Evolutionary conservation across 1,284 basidiomycete species (phyloP).

Genomic region (Trichosporon asahii): DNA sequence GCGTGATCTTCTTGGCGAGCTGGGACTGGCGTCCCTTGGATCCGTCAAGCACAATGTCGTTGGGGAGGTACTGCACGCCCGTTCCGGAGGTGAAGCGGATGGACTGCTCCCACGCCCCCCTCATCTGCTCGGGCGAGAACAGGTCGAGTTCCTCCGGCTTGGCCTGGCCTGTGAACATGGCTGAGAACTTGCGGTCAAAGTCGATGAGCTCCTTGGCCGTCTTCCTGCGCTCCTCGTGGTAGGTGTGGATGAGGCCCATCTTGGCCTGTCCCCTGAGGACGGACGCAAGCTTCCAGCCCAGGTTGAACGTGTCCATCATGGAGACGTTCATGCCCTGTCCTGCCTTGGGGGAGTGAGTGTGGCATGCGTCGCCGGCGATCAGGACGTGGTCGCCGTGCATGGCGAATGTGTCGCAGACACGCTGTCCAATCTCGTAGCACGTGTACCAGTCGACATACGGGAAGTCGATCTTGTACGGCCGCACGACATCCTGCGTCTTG

Average conservation of each 20-base stretch:
- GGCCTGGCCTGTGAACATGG: constrained; percentile 73
- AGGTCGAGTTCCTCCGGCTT: constrained; percentile 30
- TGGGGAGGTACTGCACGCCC: constrained; percentile 49
- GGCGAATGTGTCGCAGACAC: constrained; percentile 52
- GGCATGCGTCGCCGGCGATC: constrained; percentile 43
- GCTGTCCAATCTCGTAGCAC: constrained; percentile 45
- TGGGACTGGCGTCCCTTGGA: not conserved
- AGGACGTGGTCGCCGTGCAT: constrained; percentile 34
- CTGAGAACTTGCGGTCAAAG: constrained; percentile 72
- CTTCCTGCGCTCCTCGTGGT: constrained; percentile 26
- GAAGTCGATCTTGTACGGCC: constrained; percentile 63
- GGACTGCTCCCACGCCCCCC: constrained; percentile 19
- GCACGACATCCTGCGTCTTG: constrained; percentile 62
- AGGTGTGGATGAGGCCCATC: constrained; percentile 64
- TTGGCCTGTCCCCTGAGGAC: constrained; percentile 62
- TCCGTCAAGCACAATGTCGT: constrained; percentile 17
- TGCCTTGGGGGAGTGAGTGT: constrained; percentile 42
- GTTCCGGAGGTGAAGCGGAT: constrained; percentile 30
- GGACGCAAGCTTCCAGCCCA: constrained; percentile 57
- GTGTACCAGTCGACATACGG: constrained; percentile 45
- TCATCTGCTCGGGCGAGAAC: constrained; percentile 51
- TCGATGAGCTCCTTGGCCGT: constrained; percentile 64
- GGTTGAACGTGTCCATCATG: constrained; percentile 41
- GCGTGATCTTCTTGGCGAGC: constrained; percentile 46
- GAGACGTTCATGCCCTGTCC: constrained; percentile 46